phyloP scores from a whole-genome alignment of 2,329 filamentous ascomycete species.

The Remersonia thermophila region DNA sequence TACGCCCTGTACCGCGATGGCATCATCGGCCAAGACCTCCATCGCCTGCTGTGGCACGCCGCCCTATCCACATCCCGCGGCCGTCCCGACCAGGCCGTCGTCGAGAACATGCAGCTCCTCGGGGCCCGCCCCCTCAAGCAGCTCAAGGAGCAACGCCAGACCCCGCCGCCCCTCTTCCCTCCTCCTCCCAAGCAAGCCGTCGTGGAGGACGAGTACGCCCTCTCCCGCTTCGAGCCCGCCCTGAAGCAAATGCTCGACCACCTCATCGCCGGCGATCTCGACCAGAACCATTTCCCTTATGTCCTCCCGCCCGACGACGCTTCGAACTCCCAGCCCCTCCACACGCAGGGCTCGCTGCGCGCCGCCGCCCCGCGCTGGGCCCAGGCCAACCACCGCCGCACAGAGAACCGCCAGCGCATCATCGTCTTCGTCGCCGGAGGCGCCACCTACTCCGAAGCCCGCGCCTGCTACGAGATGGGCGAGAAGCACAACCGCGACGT shows the following conservation, averaged over 20 bases:
- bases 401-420: slow-evolving; percentile 77
- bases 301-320: slow-evolving; percentile 56
- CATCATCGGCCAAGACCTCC: slow-evolving; percentile 69
- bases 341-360: slow-evolving; percentile 63
- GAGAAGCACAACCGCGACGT: slow-evolving; percentile 63
- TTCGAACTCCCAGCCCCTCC: slow-evolving; percentile 41
- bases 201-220: slow-evolving; percentile 61
- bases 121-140: slow-evolving; percentile 57
- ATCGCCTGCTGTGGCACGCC: slow-evolving; percentile 73
- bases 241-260: slow-evolving; percentile 76
- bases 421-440: slow-evolving; percentile 94
- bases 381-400: slow-evolving; percentile 58
- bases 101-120: slow-evolving; percentile 69
- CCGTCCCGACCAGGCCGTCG: slow-evolving; percentile 48
- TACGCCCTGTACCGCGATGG: slow-evolving; percentile 82
- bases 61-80: slow-evolving; percentile 51
- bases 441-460: slow-evolving; percentile 82
- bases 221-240: slow-evolving; percentile 77
- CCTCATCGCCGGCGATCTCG: slow-evolving; percentile 53
- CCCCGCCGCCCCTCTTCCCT: slow-evolving; percentile 57
- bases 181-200: slow-evolving; percentile 45
- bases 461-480: slow-evolving; percentile 79
- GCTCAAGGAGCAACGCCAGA: slow-evolving; percentile 65
- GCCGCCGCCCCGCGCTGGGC: slow-evolving; percentile 95
- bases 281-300: slow-evolving; percentile 57